These are phyloP conservation scores for Dryadomyces quercivorus DNA, from an alignment of 2,329 filamentous ascomycete genomes.

Conservation along the genomic window DNA sequence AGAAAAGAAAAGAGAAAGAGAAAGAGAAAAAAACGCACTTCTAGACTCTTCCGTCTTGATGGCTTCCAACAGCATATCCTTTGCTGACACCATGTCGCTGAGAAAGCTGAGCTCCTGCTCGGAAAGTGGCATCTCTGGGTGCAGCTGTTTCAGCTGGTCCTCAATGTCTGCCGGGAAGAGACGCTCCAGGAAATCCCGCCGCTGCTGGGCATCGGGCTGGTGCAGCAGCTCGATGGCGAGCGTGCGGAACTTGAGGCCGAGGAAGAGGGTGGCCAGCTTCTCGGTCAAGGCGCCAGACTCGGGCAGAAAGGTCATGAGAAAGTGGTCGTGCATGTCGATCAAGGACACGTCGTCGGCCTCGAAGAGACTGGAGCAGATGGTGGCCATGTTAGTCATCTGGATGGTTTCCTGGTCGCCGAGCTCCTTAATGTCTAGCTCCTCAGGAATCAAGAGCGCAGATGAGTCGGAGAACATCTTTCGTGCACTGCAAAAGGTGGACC, in stretches of 20 bases:
- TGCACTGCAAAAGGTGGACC: constrained; percentile 19
- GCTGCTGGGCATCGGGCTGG: constrained; percentile 7
- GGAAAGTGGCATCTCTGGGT: constrained; percentile 17
- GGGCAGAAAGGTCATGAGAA: constrained; percentile 30
- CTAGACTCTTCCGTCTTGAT: constrained; percentile 35
- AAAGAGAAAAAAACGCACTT: constrained; percentile 11
- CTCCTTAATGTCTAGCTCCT: constrained; percentile 26
- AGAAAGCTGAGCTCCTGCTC: constrained; percentile 11
- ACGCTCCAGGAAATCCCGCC: constrained; percentile 31
- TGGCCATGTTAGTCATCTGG: constrained; percentile 36
- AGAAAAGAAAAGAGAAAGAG: too few relatives aligned
- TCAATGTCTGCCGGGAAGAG: constrained; percentile 46
- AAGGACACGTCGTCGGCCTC: constrained; percentile 26
- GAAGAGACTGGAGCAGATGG: constrained; percentile 28
- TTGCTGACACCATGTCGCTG: constrained; percentile 14
- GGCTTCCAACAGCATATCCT: constrained; percentile 35
- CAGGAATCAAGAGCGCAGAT: constrained; percentile 19
- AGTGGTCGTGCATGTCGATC: constrained; percentile 29
- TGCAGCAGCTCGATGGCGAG: constrained; percentile 3
- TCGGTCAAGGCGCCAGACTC: constrained; percentile 26
- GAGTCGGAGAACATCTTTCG: constrained; percentile 22
- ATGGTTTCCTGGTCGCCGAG: constrained; percentile 26
- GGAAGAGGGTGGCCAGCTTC: constrained; percentile 29
- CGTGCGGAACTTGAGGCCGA: constrained; percentile 31
- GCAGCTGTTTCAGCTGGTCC: constrained; percentile 26